Percentiles rank a stretch among this genome's conserved stretches.
phyloP scores from a whole-genome alignment of 768 basidiomycete species.

The Leccinum barrowsii region DNA sequence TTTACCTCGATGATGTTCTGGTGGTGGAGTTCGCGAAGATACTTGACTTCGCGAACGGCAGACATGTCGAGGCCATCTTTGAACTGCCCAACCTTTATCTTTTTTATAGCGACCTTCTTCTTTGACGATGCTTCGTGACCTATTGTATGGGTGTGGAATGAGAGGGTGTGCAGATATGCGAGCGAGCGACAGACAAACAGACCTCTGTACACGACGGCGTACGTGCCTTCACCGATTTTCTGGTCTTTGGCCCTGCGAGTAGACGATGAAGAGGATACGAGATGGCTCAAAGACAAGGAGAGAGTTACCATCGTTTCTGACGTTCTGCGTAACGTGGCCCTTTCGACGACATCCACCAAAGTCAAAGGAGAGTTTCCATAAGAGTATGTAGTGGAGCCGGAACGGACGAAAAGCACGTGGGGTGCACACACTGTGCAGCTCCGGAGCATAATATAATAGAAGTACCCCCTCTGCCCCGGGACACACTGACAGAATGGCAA shows the following conservation, averaged over 20 bases:
- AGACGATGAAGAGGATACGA: constrained; percentile 8
- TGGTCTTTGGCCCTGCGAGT: constrained; percentile 66
- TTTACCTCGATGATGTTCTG: constrained; percentile 89
- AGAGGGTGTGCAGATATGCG: background rate
- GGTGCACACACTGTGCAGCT: too few relatives aligned
- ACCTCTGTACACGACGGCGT: constrained; percentile 90
- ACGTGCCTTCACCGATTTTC: constrained; percentile 90
- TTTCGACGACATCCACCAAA: constrained; percentile 74
- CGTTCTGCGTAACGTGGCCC: constrained; percentile 60
- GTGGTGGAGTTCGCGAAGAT: constrained; percentile 89
- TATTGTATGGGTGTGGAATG: constrained; percentile 36
- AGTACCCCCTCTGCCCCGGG: too few relatives aligned
- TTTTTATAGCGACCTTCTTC: constrained; percentile 94
- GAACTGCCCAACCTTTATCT: constrained; percentile 94
- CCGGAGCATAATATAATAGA: too few relatives aligned
- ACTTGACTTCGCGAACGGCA: constrained; percentile 97
- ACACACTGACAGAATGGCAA: constrained; percentile 15
- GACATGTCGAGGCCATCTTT: constrained; percentile 99
- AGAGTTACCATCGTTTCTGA: constrained; percentile 60
- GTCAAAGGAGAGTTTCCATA: background rate
- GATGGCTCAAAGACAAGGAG: background rate
- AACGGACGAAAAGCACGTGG: too few relatives aligned
- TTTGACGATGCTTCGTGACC: constrained; percentile 73
- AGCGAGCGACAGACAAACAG: constrained; percentile 35
- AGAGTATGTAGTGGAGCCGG: background rate